Base-by-base conservation (phyloP, 257 asterid species). In the Jasminum sambac region DNA sequence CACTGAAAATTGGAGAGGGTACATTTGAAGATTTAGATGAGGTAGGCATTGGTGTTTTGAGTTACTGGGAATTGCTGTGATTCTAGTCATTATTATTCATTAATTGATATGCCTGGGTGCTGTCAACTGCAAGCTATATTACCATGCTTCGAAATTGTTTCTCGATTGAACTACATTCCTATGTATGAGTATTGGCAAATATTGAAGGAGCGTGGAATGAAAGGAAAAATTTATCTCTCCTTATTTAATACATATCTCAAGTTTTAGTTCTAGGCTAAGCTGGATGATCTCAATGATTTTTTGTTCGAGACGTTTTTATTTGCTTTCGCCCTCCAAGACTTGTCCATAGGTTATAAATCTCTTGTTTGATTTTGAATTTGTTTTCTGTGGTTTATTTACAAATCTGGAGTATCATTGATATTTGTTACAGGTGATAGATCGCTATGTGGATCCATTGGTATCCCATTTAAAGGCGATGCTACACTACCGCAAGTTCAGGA, bases 11-110 rank as follows among this genome's bases (percentile, higher is more conserved):
- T 72, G 99, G 97, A 50, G 99, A 91, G 60, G 99, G 91, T 77
- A 88, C 96, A 24, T 94, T 85, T 81, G 99, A 91, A 79, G 97
- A 91, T 84, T 94, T 94, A 75, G 99, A 94, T 72, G 99, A 94
- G 95, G 99, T 91, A 86, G 75, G 68, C 11, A 5, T 69, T 9
- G 43, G 23, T 70, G 60, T 39, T 39, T 72, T 13, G 40, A n/a
- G 25, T 50, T 38, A 48, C 7, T 39, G 36, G 21, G 46, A 43
- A 66, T 62, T 59, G 59, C 42, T 12, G 6, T 24, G 26, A 23
- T 36, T 61, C 34, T 42, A 14, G 37, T 11, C 55, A 63, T 42
- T 41, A 69, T 39, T n/a, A 55, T n/a, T n/a, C n/a, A 69, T 59
- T 48, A 64, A 60, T 55, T 68, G 65, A 55, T 50, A 50, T 23